Evolutionary conservation across 225 moss, liverwort and hornwort species (phyloP).

Genomic region (Neckera pumila): DNA sequence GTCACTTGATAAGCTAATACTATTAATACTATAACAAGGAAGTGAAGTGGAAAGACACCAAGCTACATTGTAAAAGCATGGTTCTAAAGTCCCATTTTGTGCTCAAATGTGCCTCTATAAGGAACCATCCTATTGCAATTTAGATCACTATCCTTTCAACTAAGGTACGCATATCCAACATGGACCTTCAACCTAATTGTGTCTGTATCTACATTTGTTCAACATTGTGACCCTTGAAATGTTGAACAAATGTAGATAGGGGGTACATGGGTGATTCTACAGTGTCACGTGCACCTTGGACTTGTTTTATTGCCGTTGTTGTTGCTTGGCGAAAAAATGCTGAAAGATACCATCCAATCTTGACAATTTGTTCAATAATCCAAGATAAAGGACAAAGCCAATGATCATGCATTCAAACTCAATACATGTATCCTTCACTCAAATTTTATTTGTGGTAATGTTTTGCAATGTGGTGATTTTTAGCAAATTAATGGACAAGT

Average conservation of each 20-base stretch:
- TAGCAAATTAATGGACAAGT: neutral
- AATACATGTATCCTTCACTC: neutral
- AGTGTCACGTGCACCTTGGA: neutral
- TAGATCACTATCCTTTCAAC: rapidly evolving
- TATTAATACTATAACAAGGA: too few species aligned
- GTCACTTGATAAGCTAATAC: too few species aligned
- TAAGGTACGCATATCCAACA: rapidly evolving
- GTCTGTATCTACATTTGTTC: rapidly evolving
- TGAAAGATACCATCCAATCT: neutral
- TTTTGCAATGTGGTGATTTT: neutral
- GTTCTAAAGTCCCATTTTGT: neutral
- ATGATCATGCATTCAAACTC: rapidly evolving
- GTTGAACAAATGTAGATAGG: neutral
- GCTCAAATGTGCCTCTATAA: neutral
- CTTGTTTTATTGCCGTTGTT: neutral
- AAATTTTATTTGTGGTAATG: too few species aligned
- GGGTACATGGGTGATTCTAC: neutral
- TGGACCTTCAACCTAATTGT: rapidly evolving
- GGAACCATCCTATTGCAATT: neutral
- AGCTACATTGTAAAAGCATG: neutral
- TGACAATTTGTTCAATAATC: neutral
- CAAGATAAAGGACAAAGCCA: neutral
- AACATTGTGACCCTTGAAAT: neutral
- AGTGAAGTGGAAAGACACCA: neutral
- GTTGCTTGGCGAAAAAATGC: neutral